These are phyloP conservation scores for Penicillium frequentans DNA, from an alignment of 2,329 filamentous ascomycete genomes.

Conservation along the genomic window DNA sequence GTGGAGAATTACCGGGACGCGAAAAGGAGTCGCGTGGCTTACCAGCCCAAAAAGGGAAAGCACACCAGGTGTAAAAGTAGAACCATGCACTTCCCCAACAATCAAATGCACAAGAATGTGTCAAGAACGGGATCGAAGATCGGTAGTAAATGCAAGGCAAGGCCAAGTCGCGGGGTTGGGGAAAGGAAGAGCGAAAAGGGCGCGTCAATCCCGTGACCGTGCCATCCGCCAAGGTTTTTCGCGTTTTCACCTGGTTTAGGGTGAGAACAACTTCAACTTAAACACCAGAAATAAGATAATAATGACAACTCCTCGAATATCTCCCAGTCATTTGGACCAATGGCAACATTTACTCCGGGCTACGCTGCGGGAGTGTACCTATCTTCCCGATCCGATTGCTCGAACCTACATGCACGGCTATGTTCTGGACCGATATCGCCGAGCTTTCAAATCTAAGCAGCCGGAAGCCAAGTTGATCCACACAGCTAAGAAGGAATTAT, in stretches of 20 bases:
- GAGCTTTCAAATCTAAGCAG: constrained; percentile 17
- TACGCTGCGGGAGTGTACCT: constrained; percentile 59
- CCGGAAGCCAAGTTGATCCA: constrained; percentile 17
- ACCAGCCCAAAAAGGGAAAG: constrained; percentile 25
- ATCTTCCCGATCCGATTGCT: constrained; percentile 60
- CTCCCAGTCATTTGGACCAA: constrained; percentile 1
- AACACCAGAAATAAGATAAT: neutral
- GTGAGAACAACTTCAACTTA: neutral
- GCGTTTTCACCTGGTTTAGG: constrained; percentile 23
- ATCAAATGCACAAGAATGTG: constrained; percentile 11
- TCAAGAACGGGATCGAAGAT: constrained; percentile 15
- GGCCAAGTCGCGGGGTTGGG: constrained; percentile 23
- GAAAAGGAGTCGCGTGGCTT: constrained; percentile 34
- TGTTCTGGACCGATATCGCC: constrained; percentile 30
- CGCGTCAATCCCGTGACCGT: constrained; percentile 27
- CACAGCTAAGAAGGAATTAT: constrained; percentile 40
- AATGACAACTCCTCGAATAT: constrained; percentile 24
- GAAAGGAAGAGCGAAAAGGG: constrained; percentile 15
- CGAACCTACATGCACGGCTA: constrained; percentile 52
- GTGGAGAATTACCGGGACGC: constrained; percentile 27
- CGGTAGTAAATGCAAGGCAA: constrained; percentile 19
- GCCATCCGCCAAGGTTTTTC: constrained; percentile 23
- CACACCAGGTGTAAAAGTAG: constrained; percentile 13
- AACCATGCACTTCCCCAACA: constrained; percentile 9
- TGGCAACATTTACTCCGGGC: constrained; percentile 54